Evolutionary conservation across 306 rosid genomes (phyloP).

Genomic region (Acacia melanoxylon): DNA sequence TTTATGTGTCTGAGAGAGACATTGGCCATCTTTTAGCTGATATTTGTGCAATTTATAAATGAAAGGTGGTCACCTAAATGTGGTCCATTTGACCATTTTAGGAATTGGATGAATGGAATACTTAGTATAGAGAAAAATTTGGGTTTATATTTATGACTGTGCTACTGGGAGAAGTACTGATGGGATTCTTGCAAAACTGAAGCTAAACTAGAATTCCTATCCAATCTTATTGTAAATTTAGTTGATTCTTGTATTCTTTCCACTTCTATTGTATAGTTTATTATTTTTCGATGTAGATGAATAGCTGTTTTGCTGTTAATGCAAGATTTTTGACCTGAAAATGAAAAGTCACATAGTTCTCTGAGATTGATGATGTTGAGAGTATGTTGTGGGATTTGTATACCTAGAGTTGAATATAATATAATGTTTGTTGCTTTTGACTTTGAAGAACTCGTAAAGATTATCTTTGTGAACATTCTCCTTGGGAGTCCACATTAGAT

Average conservation of each 20-base stretch:
- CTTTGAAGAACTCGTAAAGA: background rate
- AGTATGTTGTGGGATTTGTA: background rate
- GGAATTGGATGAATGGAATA: conserved; percentile 89
- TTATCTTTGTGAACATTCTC: background rate
- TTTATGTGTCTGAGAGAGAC: background rate
- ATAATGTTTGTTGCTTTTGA: background rate
- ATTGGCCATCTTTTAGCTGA: background rate
- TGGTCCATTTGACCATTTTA: conserved; percentile 37
- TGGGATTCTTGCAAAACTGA: conserved; percentile 72
- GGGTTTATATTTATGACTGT: conserved; percentile 87
- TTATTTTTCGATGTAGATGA: background rate
- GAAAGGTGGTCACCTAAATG: background rate
- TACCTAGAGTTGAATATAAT: conserved; percentile 8
- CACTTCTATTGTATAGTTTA: background rate
- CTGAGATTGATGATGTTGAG: background rate
- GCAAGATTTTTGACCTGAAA: conserved; percentile 7
- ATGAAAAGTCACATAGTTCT: background rate
- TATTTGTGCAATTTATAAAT: conserved; percentile 8
- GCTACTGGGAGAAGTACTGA: conserved; percentile 81
- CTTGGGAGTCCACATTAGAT: background rate
- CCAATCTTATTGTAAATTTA: background rate
- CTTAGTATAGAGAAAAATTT: conserved; percentile 63
- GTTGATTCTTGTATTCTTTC: background rate
- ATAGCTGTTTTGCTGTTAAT: background rate
- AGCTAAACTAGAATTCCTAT: conserved; percentile 48